Evolutionary conservation across 177 flowering plant genomes (phyloP), one percentile per base, ranked within the genome.

Genomic region (Telopea speciosissima): DNA sequence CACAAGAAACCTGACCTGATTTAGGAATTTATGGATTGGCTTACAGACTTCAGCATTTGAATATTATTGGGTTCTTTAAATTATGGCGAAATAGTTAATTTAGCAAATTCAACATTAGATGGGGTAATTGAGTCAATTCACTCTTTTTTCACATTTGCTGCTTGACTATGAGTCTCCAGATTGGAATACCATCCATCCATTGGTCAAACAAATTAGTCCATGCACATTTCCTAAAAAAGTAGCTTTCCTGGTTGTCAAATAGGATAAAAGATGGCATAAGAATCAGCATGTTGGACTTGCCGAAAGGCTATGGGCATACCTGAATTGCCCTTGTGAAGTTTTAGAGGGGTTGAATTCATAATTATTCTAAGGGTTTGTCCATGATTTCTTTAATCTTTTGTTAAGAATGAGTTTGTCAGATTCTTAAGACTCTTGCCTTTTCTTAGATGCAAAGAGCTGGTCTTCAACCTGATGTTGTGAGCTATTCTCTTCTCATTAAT

Each of bases 391-490:
- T 21, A 10, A 31, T 69, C 12, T 22, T 69, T 60, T 36, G 2
- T 69, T 23, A 42, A n/a, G 31, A 24, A 60, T 60, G 54, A 8
- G 26, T 36, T 28, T 68, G 62, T 68, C 68, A 61, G 72, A 22
- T 71, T 72, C 69, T 73, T 56, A 72, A 28, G 59, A 60, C 65
- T 58, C 60, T 62, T 40, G 52, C 68, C 26, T 44, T 22, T 68
- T 63, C 65, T 19, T 75, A 94, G 99, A 96, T 96, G 98, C 98
- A 91, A 89, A 85, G 92, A 83, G 87, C 90, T 72, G 89, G 87
- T 74, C 76, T 86, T 76, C 77, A 68, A 72, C 99, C 99, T 70
- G 99, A 96, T 80, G 98, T 96, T 26, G 93, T 93, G 73, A 96
- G 93, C 81, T 96, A 96, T 78, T 85, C 99, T 1, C 77, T 85